Evolutionary conservation across 108 stramenopile genomes (phyloP).

Genomic region (Aurantiochytrium sp.): DNA sequence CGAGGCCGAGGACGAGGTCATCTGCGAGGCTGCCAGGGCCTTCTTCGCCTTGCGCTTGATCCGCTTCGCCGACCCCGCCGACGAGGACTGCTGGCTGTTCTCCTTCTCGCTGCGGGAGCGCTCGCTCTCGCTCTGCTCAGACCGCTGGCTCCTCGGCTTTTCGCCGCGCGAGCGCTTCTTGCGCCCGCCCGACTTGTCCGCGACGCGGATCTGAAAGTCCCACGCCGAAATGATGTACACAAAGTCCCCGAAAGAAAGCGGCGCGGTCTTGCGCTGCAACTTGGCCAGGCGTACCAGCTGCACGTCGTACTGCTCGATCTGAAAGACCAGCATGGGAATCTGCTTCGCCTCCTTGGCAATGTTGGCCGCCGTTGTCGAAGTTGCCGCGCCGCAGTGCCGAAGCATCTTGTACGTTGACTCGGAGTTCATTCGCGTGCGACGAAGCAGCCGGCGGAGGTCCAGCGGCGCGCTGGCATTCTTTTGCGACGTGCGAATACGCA

Average conservation of each 20-base stretch:
- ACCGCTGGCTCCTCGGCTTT: not conserved
- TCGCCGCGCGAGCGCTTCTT: not conserved
- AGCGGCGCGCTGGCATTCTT: not conserved
- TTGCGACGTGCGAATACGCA: not conserved
- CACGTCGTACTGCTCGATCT: conserved; percentile 23
- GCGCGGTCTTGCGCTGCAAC: not conserved
- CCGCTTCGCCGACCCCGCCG: not conserved
- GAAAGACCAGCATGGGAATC: not conserved
- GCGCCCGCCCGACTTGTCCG: not conserved
- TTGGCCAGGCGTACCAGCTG: not conserved
- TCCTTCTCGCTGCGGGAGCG: not conserved
- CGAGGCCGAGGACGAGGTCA: too few species aligned
- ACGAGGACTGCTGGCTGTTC: not conserved
- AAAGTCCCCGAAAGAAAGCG: not conserved
- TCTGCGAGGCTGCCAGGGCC: too few species aligned
- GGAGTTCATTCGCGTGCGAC: not conserved
- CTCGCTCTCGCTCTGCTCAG: not conserved
- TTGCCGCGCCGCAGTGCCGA: not conserved
- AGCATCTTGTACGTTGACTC: not conserved
- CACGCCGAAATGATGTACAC: not conserved
- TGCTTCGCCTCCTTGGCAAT: not conserved
- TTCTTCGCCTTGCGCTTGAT: not conserved
- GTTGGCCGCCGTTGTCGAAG: not conserved
- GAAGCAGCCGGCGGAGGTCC: not conserved
- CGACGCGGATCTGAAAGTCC: not conserved